phyloP scores from a whole-genome alignment of 176 grass and related monocot genomes.

The Musa troglodytarum region DNA sequence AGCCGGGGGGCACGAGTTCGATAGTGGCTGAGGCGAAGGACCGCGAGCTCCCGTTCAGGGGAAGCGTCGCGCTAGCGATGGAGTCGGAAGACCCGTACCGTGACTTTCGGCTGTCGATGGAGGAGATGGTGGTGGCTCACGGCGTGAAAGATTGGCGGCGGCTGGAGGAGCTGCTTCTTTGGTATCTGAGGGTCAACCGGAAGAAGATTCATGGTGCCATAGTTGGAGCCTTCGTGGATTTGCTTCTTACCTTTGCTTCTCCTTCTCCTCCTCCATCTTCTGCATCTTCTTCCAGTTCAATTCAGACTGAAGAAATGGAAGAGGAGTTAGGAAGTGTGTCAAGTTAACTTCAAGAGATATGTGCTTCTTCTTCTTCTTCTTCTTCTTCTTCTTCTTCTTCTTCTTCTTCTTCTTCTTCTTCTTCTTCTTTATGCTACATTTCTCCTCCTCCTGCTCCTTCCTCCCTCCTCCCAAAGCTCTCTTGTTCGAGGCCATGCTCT shows the following conservation, averaged over 20 bases:
- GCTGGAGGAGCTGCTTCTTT: conserved; percentile 9
- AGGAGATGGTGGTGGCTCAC: conserved; percentile 19
- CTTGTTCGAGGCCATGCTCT: too few species aligned
- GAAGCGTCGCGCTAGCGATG: conserved; percentile 1
- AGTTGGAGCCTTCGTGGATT: conserved; percentile 14
- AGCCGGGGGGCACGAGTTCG: background rate
- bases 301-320: background rate
- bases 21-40: background rate
- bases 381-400: too few species aligned
- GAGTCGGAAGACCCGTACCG: conserved; percentile 10
- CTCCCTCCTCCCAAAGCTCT: too few species aligned
- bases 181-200: conserved; percentile 10
- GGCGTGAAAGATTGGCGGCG: background rate
- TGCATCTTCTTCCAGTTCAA: background rate
- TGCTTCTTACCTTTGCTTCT: background rate
- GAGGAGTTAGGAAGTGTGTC: too few species aligned
- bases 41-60: background rate
- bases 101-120: conserved; percentile 11
- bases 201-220: conserved; percentile 4
- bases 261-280: background rate
- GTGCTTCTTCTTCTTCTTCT: too few species aligned
- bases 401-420: too few species aligned
- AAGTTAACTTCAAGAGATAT: too few species aligned
- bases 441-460: too few species aligned
- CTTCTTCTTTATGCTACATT: too few species aligned